phyloP scores from a whole-genome alignment of 306 rosid species.

The Prunus mira region DNA sequence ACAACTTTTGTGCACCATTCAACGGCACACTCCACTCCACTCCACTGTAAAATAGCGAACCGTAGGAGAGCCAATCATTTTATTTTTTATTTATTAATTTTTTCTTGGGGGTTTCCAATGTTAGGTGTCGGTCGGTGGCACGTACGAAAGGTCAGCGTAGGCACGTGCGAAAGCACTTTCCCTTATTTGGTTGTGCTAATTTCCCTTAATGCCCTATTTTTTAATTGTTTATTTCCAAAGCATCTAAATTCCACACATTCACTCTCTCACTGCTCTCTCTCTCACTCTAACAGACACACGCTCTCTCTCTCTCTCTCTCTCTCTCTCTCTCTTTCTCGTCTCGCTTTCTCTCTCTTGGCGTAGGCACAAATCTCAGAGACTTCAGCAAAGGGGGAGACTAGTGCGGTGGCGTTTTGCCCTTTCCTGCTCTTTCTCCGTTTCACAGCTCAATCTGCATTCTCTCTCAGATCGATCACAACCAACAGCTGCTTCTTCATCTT shows the following conservation, averaged over 20 bases:
- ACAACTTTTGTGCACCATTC: background rate
- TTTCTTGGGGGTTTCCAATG: conserved; percentile 1
- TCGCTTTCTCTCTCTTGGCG: conserved; percentile 16
- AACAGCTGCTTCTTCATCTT: background rate
- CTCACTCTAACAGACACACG: background rate
- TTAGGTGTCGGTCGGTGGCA: conserved; percentile 70
- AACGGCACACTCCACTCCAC: background rate
- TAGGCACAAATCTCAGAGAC: conserved; percentile 44
- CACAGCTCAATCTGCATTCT: background rate
- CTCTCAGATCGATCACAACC: conserved; percentile 14
- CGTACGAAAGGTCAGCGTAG: conserved; percentile 34
- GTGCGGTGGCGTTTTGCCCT: conserved; percentile 13
- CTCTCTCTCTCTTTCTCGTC: background rate
- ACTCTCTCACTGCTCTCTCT: background rate
- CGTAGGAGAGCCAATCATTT: too few species aligned
- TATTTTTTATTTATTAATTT: background rate
- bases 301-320: background rate
- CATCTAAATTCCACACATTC: conserved; percentile 19
- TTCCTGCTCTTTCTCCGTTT: background rate
- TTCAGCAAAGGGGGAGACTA: background rate
- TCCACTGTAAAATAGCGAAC: too few species aligned
- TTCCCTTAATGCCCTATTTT: conserved; percentile 4
- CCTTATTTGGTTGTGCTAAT: conserved; percentile 26
- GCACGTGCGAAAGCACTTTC: conserved; percentile 41
- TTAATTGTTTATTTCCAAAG: conserved; percentile 22